Evolutionary conservation across 2,329 filamentous ascomycete species (phyloP), one percentile per base, ranked within the genome.

Genomic region (Cyclaneusma minus): DNA sequence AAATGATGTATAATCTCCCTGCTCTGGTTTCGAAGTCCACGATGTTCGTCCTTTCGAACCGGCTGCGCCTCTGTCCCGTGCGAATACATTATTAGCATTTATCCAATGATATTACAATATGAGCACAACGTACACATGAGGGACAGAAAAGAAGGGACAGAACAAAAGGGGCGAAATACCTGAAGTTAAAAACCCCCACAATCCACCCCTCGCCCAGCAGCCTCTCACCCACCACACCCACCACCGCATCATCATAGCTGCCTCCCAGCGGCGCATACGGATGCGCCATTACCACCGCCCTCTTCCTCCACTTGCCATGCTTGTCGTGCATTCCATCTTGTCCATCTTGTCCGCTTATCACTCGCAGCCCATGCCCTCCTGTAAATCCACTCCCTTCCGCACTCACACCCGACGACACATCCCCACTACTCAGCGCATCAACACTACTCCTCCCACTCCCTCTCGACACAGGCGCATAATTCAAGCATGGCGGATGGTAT

Each of bases 241-340:
- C 76, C 1, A 93, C 62, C 0, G 68, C 65, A 45, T 95, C 85
- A 46, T 95, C 81, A 45, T 73, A 89, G 48, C 60, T 73, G 4
- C 87, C 89, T 4, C 89, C 89, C 27, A 95, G 57, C 0, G 82
- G 75, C 17, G 82, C 83, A 46, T 95, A 95, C 0, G 89, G 87
- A 49, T 95, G 89, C 8, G 85, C 85, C 20, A 95, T 56, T 3
- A 93, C 59, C 0, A 72, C 71, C 3, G 61, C 68, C 33, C 51
- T 58, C 31, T 48, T 55, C 24, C 32, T 43, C 50, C 49, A 55
- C 34, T 13, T 35, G n/a, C n/a, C 30, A 5, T 15, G 24, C 7
- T 18, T n/a, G 21, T 16, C 26, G 21, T 5, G 27, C 26, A 12
- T 11, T 15, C 21, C 11, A 16, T 12, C 16, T 14, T 12, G 15